Conservation (phyloP, 805 yeast genomes). For the Hanseniaspora occidentalis region DNA sequence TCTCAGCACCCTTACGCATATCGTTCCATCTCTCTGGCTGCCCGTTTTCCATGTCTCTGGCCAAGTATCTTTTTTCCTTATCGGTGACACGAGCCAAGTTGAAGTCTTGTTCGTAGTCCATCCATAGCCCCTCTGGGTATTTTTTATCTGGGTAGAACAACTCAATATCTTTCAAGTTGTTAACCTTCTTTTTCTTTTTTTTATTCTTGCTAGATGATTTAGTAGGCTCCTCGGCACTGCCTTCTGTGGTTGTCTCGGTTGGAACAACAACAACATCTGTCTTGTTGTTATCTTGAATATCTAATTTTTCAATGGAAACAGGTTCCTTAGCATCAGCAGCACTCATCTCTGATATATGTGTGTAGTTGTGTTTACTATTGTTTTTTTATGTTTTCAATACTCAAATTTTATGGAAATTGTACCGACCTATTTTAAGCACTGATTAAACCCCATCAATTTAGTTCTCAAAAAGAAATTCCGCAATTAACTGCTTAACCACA, state of each 20-base stretch:
- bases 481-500: no score
- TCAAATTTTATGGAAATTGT: no score
- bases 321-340: no score
- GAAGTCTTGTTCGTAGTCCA: slow-evolving; percentile 53
- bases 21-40: slow-evolving; percentile 53
- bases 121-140: slow-evolving; percentile 83
- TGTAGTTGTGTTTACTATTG: no score
- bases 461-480: no score
- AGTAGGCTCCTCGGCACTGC: no score
- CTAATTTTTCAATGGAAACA: no score
- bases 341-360: no score
- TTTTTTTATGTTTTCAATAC: no score
- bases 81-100: slow-evolving; percentile 67
- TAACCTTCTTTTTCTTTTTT: slow-evolving; percentile 44
- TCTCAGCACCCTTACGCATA: slow-evolving; percentile 90
- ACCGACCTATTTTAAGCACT: no score
- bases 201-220: slow-evolving; percentile 54
- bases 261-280: not conserved
- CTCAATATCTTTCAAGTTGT: slow-evolving; percentile 48
- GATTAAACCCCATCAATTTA: no score
- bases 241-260: not conserved
- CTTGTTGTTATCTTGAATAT: no score
- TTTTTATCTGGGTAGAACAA: slow-evolving; percentile 54
- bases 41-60: slow-evolving; percentile 28
- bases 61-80: slow-evolving; percentile 65